A percentile compares a stretch with the other conserved stretches of the same genome.
These are phyloP conservation scores for Liriodendron chinense DNA, from an alignment of 164 flowering plant genomes.

Conservation along the genomic window DNA sequence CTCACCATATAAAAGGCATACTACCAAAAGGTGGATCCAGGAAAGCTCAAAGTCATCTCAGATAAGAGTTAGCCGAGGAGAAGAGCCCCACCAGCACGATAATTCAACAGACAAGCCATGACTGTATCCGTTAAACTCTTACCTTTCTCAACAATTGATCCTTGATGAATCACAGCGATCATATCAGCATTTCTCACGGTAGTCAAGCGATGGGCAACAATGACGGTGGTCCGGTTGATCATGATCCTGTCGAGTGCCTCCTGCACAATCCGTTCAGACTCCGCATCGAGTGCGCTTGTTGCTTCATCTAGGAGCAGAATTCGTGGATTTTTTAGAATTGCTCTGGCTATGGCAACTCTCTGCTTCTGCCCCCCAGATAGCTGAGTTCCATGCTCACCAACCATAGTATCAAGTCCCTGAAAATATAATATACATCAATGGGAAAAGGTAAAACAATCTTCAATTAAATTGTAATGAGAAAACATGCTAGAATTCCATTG, in stretches of 20 bases:
- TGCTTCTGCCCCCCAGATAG: slow-evolving; percentile 20
- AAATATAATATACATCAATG: not conserved
- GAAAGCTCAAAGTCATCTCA: not conserved
- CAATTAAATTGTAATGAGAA: not conserved
- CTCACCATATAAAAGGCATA: slow-evolving; percentile 64
- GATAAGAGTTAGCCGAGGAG: not conserved
- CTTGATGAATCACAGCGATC: slow-evolving; percentile 43
- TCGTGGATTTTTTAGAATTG: slow-evolving; percentile 38
- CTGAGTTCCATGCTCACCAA: slow-evolving; percentile 30
- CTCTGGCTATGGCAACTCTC: slow-evolving; percentile 20
- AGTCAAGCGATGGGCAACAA: slow-evolving; percentile 55
- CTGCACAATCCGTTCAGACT: slow-evolving; percentile 49
- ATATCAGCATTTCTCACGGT: slow-evolving; percentile 47
- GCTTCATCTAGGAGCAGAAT: slow-evolving; percentile 55
- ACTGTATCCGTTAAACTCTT: not conserved
- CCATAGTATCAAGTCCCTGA: slow-evolving; percentile 27
- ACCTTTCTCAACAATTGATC: slow-evolving; percentile 51
- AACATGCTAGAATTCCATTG: not conserved
- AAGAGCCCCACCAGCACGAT: too few relatives aligned
- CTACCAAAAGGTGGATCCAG: not conserved
- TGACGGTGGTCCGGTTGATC: slow-evolving; percentile 41
- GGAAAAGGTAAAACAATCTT: not conserved
- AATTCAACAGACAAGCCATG: not conserved
- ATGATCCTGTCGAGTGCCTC: slow-evolving; percentile 48
- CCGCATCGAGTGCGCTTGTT: slow-evolving; percentile 52